Conservation (phyloP, 2,329 filamentous ascomycete species). For the Hypoxylon sp. region DNA sequence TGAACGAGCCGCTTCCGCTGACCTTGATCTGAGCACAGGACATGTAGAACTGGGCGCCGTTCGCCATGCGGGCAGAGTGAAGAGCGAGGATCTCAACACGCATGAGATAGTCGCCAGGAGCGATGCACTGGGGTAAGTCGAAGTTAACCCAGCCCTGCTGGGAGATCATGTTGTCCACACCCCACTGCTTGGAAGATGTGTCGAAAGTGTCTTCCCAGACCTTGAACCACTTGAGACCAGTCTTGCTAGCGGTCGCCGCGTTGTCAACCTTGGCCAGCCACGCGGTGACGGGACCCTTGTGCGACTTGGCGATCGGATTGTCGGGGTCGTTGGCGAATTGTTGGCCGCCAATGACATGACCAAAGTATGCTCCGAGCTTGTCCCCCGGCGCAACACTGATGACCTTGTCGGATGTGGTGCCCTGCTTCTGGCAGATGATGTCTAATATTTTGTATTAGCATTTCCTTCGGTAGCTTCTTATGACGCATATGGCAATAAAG, state of each 20-base stretch:
- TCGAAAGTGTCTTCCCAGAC: slow-evolving; percentile 60
- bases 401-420: slow-evolving; percentile 52
- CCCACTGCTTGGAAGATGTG: slow-evolving; percentile 55
- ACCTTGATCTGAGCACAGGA: slow-evolving; percentile 54
- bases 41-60: slow-evolving; percentile 55
- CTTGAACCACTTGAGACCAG: slow-evolving; percentile 62
- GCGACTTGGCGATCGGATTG: slow-evolving; percentile 63
- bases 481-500: too few relatives aligned
- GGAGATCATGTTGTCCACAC: slow-evolving; percentile 55
- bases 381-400: slow-evolving; percentile 61
- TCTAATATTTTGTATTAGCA: slow-evolving; percentile 38
- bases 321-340: slow-evolving; percentile 59
- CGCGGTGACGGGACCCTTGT: slow-evolving; percentile 63
- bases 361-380: slow-evolving; percentile 60
- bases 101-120: slow-evolving; percentile 63
- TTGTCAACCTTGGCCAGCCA: slow-evolving; percentile 63
- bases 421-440: slow-evolving; percentile 59
- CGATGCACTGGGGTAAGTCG: slow-evolving; percentile 59
- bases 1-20: slow-evolving; percentile 50
- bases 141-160: slow-evolving; percentile 58
- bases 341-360: slow-evolving; percentile 62
- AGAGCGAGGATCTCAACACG: slow-evolving; percentile 63
- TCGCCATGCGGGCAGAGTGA: slow-evolving; percentile 55
- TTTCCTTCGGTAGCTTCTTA: background rate
- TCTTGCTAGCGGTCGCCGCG: slow-evolving; percentile 54